These are phyloP conservation scores for Cucurbita maxima DNA, from an alignment of 306 rosid genomes.

Conservation along the genomic window DNA sequence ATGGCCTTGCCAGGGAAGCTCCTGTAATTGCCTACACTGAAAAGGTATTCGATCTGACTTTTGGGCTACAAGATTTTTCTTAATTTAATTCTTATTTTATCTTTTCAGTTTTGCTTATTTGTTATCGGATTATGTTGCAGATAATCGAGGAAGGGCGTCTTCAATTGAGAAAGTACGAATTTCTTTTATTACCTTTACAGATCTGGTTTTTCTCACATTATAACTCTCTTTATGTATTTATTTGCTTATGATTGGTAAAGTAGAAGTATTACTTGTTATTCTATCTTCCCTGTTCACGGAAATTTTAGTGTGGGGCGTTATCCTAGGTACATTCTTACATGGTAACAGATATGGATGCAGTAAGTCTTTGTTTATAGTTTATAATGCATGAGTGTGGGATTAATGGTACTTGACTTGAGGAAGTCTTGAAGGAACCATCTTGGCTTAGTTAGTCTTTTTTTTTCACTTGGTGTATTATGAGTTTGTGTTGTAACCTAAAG, in stretches of 20 bases:
- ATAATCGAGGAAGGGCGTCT: constrained; percentile 67
- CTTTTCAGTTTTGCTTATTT: background rate
- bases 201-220: background rate
- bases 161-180: constrained; percentile 55
- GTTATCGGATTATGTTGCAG: constrained; percentile 21
- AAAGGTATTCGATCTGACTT: constrained; percentile 29
- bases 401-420: background rate
- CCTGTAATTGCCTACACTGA: constrained; percentile 76
- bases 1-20: constrained; percentile 68
- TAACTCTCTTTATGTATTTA: background rate
- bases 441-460: background rate
- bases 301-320: background rate
- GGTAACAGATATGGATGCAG: background rate
- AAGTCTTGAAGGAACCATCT: background rate
- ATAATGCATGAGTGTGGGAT: background rate
- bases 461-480: background rate
- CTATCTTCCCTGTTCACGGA: background rate
- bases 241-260: background rate
- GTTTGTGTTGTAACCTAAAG: background rate
- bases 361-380: background rate
- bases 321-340: background rate
- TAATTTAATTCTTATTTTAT: background rate
- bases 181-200: background rate
- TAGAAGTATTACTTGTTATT: background rate
- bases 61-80: background rate